Base-by-base conservation (phyloP, 306 rosid genomes). In the Prunus padus region DNA sequence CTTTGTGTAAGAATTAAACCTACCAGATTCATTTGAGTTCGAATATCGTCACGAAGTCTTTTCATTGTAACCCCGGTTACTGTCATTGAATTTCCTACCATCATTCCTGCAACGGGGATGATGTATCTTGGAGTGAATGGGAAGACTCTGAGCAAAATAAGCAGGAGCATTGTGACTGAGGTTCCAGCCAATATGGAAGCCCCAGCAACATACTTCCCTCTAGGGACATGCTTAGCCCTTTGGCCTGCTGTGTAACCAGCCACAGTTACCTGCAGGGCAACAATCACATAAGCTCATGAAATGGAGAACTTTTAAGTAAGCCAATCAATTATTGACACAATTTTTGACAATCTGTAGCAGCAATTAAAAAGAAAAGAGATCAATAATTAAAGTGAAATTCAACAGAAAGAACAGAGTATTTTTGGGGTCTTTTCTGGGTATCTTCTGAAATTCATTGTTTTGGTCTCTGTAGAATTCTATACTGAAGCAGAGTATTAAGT, bases 21-120 rank as follows among this genome's bases (percentile, higher is more conserved):
- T 72, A 93, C 98, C 87, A 95, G 79, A 80, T 82, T 92, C 25
- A 77, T 87, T 62, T 95, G 97, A 5, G 85, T 76, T 77, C 92
- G 87, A 72, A 95, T 88, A 76, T 95, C 97, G 3, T 95, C 99
- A 2, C 97, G 69, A 22, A 95, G 91, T 80, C 96, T 84, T 81
- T 90, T 95, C 99, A 95, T 95, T 20, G 97, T 90, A 23, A 95
- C 97, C 9, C 99, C 99, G 2, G 99, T 95, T 7, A 95, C 99
- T 0, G 97, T 92, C 99, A 95, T 95, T 1, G 97, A 74, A 57
- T 95, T 95, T 1, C 99, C 99, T 22, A 95, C 99, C 97, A 95
- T 92, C 99, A 95, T 95, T 60, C 99, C 99, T 0, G 96, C 93
- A 0, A 92, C 80, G 0, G 99, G 99, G 19, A 95, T 95, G 55